A percentile compares a stretch with the other conserved stretches of the same genome.
phyloP scores from a whole-genome alignment of 495 filamentous ascomycete species.

The Daldinia grandis region DNA sequence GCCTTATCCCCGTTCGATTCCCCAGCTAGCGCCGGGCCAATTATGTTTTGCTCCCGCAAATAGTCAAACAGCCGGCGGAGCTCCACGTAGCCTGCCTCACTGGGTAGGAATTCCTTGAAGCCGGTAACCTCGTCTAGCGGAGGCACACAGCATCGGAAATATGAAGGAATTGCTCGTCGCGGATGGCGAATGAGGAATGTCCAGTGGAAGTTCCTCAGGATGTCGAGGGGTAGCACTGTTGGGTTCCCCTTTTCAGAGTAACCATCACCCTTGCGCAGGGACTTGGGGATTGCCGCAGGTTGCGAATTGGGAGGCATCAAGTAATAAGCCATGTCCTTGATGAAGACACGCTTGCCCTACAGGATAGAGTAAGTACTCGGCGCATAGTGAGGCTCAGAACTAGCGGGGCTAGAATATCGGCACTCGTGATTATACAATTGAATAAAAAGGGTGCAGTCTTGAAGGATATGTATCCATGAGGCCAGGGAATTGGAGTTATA shows the following conservation, averaged over 20 bases:
- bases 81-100: constrained; percentile 90
- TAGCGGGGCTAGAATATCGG: constrained; percentile 6
- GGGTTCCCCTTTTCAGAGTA: constrained; percentile 71
- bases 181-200: constrained; percentile 98
- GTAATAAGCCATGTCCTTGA: constrained; percentile 97
- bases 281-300: constrained; percentile 75
- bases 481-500: neutral
- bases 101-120: constrained; percentile 84
- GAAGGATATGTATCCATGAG: neutral
- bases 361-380: constrained; percentile 17
- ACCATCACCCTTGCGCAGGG: constrained; percentile 65
- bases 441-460: neutral
- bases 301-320: constrained; percentile 76
- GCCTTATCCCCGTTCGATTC: constrained; percentile 40
- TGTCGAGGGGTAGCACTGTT: constrained; percentile 76
- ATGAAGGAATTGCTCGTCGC: constrained; percentile 83
- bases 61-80: constrained; percentile 86
- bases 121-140: constrained; percentile 82
- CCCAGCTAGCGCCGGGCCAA: constrained; percentile 69
- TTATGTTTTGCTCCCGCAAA: constrained; percentile 64
- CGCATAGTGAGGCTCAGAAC: constrained; percentile 10
- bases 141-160: constrained; percentile 94
- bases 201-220: constrained; percentile 83
- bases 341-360: constrained; percentile 86
- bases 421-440: neutral